Conservation (phyloP, 352 stramenopile species). For the Pythium chondricola region DNA sequence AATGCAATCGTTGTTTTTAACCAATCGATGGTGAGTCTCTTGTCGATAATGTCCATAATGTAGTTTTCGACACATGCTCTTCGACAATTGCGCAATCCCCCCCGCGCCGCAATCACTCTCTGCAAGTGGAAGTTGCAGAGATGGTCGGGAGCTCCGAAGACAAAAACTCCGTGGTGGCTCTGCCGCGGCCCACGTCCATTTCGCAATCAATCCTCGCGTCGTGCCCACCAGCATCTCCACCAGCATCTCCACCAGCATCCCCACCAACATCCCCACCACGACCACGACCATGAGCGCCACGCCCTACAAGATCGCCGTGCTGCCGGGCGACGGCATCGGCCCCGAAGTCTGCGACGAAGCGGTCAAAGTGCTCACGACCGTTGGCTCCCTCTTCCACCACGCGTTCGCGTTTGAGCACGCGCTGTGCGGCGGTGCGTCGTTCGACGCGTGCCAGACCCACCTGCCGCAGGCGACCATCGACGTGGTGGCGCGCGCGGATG, state of each 20-base stretch:
- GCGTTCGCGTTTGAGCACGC: conserved; percentile 92
- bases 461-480: conserved; percentile 94
- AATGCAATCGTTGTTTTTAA: not conserved
- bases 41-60: too few relatives aligned
- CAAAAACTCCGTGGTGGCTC: not conserved
- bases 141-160: not conserved
- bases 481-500: conserved; percentile 81
- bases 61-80: not conserved
- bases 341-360: conserved; percentile 96
- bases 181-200: too few relatives aligned
- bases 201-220: conserved; percentile 5
- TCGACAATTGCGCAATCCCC: conserved; percentile 13
- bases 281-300: conserved; percentile 33
- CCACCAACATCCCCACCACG: not conserved
- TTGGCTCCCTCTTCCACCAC: conserved; percentile 81
- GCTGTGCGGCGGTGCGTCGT: conserved; percentile 95
- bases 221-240: not conserved
- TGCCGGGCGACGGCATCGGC: conserved; percentile 98
- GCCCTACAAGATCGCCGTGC: conserved; percentile 90
- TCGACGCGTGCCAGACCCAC: conserved; percentile 87
- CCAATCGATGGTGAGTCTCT: not conserved
- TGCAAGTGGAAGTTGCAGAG: conserved; percentile 18
- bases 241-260: not conserved
- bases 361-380: conserved; percentile 84
- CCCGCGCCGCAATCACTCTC: conserved; percentile 7